These are phyloP conservation scores for Cryphonectria parasitica DNA, from an alignment of 2,329 filamentous ascomycete species.

Conservation along the genomic window DNA sequence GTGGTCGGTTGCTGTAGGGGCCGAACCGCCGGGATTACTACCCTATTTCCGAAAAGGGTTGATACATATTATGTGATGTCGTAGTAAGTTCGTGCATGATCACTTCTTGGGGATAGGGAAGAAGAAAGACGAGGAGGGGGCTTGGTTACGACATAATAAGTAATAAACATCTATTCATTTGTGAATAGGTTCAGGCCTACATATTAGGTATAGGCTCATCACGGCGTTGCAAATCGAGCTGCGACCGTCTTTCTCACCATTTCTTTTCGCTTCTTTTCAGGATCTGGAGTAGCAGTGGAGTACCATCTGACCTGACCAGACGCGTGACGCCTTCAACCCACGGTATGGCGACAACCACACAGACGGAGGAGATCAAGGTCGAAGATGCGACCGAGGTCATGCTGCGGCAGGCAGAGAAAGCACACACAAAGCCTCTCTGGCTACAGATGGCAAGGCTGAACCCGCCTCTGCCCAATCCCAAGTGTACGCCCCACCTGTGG, in stretches of 20 bases:
- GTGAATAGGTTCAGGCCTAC: background rate
- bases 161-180: background rate
- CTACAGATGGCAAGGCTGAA: constrained; percentile 48
- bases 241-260: background rate
- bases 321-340: background rate
- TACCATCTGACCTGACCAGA: background rate
- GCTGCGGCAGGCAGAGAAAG: constrained; percentile 20
- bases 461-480: constrained; percentile 49
- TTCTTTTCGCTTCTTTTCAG: background rate
- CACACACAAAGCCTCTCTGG: constrained; percentile 45
- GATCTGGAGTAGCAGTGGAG: background rate
- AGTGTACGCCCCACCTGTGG: constrained; percentile 41
- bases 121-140: background rate
- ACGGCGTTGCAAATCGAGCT: constrained; percentile 8
- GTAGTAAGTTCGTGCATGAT: background rate
- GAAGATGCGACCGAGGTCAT: constrained; percentile 24
- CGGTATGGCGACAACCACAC: constrained; percentile 25
- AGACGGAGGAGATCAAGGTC: constrained; percentile 14
- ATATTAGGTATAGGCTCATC: background rate
- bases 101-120: background rate
- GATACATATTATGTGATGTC: background rate
- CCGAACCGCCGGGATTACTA: constrained; percentile 6
- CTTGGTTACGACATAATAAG: background rate
- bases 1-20: constrained; percentile 10
- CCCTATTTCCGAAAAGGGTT: constrained; percentile 21